Conservation (phyloP, 352 stramenopile genomes). For the Phytophthora aleatoria region DNA sequence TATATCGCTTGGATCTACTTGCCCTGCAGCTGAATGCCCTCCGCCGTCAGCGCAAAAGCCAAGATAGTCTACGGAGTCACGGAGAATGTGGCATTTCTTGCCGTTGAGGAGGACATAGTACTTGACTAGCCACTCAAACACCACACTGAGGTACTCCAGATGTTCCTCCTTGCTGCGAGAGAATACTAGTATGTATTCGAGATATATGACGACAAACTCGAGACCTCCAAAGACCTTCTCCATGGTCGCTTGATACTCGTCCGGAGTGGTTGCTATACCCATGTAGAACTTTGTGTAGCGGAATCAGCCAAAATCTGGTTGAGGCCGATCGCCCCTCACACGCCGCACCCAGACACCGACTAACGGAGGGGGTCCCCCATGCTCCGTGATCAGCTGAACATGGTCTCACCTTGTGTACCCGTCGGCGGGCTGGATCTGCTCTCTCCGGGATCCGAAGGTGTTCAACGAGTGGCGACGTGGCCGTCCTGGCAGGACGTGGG, state of each 20-base stretch:
- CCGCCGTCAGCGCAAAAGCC: neutral
- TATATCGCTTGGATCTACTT: neutral
- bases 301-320: no score
- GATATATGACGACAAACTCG: neutral
- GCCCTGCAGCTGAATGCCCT: neutral
- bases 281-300: neutral
- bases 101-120: neutral
- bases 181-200: neutral
- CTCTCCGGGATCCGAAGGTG: no score
- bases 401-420: no score
- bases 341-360: no score
- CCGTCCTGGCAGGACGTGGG: no score
- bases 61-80: neutral
- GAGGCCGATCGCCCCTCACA: no score
- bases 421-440: no score
- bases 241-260: constrained; percentile 1
- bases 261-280: neutral
- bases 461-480: no score
- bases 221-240: neutral
- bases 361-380: no score
- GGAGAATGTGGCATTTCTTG: neutral
- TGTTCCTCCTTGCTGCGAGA: neutral
- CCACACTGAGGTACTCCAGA: neutral
- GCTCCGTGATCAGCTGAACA: no score
- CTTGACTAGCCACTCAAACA: neutral